A percentile compares a stretch with the other conserved stretches of the same genome.
These are phyloP conservation scores for Hippophae rhamnoides DNA, from an alignment of 306 rosid species.

Conservation along the genomic window DNA sequence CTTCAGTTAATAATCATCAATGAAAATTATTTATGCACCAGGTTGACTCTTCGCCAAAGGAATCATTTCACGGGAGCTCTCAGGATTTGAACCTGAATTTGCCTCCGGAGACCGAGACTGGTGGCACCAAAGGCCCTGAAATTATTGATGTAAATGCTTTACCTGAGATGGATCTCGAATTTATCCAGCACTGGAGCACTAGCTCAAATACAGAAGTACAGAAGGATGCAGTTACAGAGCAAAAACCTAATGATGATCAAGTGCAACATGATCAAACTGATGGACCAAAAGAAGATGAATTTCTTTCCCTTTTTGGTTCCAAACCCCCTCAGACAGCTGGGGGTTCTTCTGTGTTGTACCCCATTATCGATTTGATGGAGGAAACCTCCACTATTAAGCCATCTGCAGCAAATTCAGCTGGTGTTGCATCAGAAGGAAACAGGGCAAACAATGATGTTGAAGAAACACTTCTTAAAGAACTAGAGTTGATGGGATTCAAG, in stretches of 20 bases:
- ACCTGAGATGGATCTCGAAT: conserved; percentile 23
- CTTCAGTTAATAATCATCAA: conserved; percentile 1
- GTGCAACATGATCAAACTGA: conserved; percentile 24
- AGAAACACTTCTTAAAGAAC: conserved; percentile 69
- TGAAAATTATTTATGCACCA: conserved; percentile 16
- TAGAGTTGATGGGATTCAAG: conserved; percentile 75
- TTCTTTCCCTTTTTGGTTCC: conserved; percentile 7
- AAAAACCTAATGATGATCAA: conserved; percentile 18
- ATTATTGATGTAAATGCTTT: conserved; percentile 34
- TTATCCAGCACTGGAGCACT: conserved; percentile 24
- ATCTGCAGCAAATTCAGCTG: conserved; percentile 18
- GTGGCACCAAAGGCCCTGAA: conserved; percentile 26
- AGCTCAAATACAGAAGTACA: conserved; percentile 18
- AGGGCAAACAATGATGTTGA: conserved; percentile 27
- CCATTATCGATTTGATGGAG: conserved; percentile 36
- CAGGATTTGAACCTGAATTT: conserved; percentile 54
- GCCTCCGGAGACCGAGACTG: conserved; percentile 29
- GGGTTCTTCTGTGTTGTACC: conserved; percentile 29
- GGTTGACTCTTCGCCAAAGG: conserved; percentile 62
- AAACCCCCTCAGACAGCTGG: conserved; percentile 20
- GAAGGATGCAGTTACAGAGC: conserved; percentile 25
- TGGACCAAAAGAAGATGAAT: conserved; percentile 5
- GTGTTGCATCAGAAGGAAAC: conserved; percentile 20
- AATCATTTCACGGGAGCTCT: conserved; percentile 29
- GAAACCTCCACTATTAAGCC: conserved; percentile 25